These are phyloP conservation scores for Microthlaspi erraticum DNA, from an alignment of 345 rosid genomes.

Conservation along the genomic window DNA sequence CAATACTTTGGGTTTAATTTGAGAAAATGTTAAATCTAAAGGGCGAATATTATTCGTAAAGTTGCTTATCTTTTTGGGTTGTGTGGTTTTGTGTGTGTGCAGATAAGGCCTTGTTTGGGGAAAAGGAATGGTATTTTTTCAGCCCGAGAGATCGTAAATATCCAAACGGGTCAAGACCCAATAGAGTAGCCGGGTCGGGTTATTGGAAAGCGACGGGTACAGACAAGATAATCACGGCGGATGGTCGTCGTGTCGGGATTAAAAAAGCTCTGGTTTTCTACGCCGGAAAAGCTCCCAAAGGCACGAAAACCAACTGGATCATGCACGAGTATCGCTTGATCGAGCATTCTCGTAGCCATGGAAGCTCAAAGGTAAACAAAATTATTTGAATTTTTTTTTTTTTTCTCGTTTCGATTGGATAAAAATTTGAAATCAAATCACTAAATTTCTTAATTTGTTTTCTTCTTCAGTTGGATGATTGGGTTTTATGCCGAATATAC, in stretches of 20 bases:
- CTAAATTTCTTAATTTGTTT: neutral
- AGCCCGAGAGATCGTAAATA: slow-evolving; percentile 88
- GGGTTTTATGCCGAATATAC: slow-evolving; percentile 95
- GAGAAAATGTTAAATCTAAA: neutral
- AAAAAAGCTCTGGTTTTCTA: slow-evolving; percentile 96
- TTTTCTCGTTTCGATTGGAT: neutral
- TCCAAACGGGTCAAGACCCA: slow-evolving; percentile 96
- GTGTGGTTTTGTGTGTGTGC: slow-evolving; percentile 1
- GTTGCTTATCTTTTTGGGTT: neutral
- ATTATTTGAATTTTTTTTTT: neutral
- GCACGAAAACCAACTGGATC: slow-evolving; percentile 96
- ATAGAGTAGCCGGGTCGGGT: slow-evolving; percentile 90
- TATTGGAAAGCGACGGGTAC: slow-evolving; percentile 99
- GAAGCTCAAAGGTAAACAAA: slow-evolving; percentile 65
- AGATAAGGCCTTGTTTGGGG: slow-evolving; percentile 79
- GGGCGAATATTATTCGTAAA: neutral
- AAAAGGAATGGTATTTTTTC: slow-evolving; percentile 73
- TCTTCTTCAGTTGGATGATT: slow-evolving; percentile 74
- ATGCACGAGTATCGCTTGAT: slow-evolving; percentile 95
- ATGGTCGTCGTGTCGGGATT: slow-evolving; percentile 83
- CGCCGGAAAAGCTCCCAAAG: slow-evolving; percentile 89
- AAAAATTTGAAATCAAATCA: neutral
- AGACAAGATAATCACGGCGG: slow-evolving; percentile 69
- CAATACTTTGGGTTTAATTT: neutral
- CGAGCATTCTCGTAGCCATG: slow-evolving; percentile 56